Conservation (phyloP, 108 stramenopile species). For the Cylindrotheca closterium region DNA sequence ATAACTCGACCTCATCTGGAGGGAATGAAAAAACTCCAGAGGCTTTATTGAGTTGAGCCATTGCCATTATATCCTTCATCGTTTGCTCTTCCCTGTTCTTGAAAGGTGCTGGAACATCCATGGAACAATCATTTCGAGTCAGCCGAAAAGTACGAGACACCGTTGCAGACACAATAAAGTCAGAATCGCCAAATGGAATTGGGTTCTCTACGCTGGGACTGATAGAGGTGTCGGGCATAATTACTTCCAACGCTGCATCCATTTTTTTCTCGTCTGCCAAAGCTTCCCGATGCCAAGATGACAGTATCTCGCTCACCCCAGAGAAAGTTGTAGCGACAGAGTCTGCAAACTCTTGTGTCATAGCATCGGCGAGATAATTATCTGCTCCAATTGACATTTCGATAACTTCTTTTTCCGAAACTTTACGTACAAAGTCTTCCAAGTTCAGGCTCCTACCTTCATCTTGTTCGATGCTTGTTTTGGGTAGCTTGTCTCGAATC, state of each 20-base stretch:
- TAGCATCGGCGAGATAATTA: constrained; percentile 43
- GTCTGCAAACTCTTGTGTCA: constrained; percentile 49
- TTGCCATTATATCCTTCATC: constrained; percentile 32
- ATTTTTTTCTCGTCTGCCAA: not conserved
- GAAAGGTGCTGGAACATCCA: constrained; percentile 23
- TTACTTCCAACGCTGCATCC: not conserved
- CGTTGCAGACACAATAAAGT: not conserved
- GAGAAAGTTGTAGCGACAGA: constrained; percentile 39
- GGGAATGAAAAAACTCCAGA: constrained; percentile 33
- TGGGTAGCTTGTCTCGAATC: constrained; percentile 36
- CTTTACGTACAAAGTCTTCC: constrained; percentile 26
- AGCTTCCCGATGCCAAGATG: constrained; percentile 32
- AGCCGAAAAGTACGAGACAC: constrained; percentile 22
- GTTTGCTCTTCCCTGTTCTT: constrained; percentile 10
- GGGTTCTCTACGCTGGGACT: not conserved
- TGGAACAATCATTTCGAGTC: constrained; percentile 17
- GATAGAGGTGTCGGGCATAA: not conserved
- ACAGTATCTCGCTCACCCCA: constrained; percentile 29
- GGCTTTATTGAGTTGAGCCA: constrained; percentile 23
- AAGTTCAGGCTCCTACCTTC: constrained; percentile 3
- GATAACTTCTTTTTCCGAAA: constrained; percentile 16
- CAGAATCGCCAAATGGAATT: not conserved
- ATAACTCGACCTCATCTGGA: constrained; percentile 6
- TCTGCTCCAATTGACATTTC: constrained; percentile 49
- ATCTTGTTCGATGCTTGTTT: constrained; percentile 1